A percentile compares a stretch with the other conserved stretches of the same genome.
Conservation (phyloP, 108 stramenopile species). For the Discostella pseudostelligera region DNA sequence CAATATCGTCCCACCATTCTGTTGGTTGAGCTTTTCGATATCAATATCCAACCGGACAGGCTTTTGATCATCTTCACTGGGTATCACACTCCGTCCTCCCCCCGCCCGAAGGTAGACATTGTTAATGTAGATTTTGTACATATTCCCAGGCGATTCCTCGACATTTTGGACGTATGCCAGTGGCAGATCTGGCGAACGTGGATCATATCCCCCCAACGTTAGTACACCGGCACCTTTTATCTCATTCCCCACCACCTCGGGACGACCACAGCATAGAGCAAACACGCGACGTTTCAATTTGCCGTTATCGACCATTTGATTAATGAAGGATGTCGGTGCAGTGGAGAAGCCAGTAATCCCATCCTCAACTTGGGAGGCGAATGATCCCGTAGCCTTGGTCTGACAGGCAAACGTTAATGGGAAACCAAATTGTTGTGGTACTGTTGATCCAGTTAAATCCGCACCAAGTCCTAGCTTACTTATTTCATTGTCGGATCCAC, state of each 20-base stretch:
- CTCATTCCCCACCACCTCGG: conserved; percentile 13
- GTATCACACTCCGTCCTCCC: conserved; percentile 37
- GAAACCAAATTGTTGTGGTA: conserved; percentile 34
- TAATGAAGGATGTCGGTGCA: conserved; percentile 45
- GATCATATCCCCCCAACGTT: conserved; percentile 52
- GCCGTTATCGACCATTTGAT: conserved; percentile 50
- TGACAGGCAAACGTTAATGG: conserved; percentile 56
- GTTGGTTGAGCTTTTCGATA: conserved; percentile 29
- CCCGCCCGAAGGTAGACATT: conserved; percentile 45
- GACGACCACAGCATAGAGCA: conserved; percentile 43
- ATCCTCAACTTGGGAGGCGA: conserved; percentile 47
- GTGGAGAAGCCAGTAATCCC: conserved; percentile 46
- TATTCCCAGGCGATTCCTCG: conserved; percentile 17
- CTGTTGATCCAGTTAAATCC: conserved; percentile 24
- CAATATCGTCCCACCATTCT: conserved; percentile 41
- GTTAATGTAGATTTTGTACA: conserved; percentile 46
- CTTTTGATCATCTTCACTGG: conserved; percentile 12
- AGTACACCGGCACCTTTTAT: conserved; percentile 25
- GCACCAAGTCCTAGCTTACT: not conserved
- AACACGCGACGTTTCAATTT: conserved; percentile 47
- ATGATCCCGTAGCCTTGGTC: conserved; percentile 48
- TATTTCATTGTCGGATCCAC: conserved; percentile 32
- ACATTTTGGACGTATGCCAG: conserved; percentile 51
- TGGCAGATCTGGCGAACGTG: conserved; percentile 32
- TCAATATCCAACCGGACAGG: conserved; percentile 42